Conservation (phyloP, 257 asterid species). For the Oldenlandia corymbosa region DNA sequence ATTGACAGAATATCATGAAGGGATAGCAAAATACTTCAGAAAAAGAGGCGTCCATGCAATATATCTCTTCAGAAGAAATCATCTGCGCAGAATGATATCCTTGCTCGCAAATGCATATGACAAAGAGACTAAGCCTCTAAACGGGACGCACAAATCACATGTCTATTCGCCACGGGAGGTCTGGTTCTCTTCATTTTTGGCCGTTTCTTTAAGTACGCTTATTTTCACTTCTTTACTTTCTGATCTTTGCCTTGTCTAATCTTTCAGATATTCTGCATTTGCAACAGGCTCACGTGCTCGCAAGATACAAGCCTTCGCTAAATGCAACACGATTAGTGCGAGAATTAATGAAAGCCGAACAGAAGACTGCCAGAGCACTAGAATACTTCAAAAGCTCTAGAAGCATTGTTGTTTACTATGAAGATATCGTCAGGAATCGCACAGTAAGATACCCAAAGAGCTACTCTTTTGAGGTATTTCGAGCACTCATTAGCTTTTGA, state of each 20-base stretch:
- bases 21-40: constrained; percentile 52
- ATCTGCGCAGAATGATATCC: constrained; percentile 64
- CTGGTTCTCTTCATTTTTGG: background rate
- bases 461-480: too few species aligned
- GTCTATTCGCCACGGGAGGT: constrained; percentile 78
- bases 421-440: constrained; percentile 52
- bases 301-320: constrained; percentile 58
- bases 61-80: constrained; percentile 71
- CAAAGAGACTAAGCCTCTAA: constrained; percentile 54
- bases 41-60: constrained; percentile 56
- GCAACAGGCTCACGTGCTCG: constrained; percentile 65
- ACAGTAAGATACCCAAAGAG: too few species aligned
- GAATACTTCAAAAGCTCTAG: constrained; percentile 58
- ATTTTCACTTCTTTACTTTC: background rate
- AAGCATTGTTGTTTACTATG: constrained; percentile 67
- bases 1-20: constrained; percentile 47
- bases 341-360: constrained; percentile 36
- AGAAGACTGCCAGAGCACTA: constrained; percentile 35
- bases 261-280: background rate
- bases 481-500: too few species aligned
- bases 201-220: background rate
- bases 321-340: constrained; percentile 44
- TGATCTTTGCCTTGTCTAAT: background rate
- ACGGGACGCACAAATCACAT: constrained; percentile 86
- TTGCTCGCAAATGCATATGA: constrained; percentile 63